A percentile compares a stretch with the other conserved stretches of the same genome.
Evolutionary conservation across 1,139 yeast genomes (phyloP).

Genomic region (Wickerhamomyces sp.): DNA sequence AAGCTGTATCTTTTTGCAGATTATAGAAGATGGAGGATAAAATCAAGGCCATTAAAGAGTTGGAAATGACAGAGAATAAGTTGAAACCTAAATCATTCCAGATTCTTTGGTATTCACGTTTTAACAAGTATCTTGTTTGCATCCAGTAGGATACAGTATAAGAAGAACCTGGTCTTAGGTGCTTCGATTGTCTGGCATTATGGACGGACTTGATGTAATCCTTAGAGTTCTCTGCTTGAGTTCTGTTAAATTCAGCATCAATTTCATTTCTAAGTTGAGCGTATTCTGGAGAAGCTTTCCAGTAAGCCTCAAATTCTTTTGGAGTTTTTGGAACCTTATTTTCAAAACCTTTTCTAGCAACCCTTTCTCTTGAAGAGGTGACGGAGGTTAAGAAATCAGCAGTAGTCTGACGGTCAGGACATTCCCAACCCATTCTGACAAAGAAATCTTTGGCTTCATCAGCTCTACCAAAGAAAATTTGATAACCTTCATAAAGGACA

Average conservation of each 20-base stretch:
- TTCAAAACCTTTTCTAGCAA: constrained; percentile 50
- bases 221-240: constrained; percentile 6
- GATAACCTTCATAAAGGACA: constrained; percentile 73
- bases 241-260: constrained; percentile 28
- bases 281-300: constrained; percentile 64
- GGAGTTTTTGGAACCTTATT: constrained; percentile 65
- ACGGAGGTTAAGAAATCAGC: constrained; percentile 79
- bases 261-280: constrained; percentile 35
- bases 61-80: constrained; percentile 54
- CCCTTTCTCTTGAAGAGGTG: constrained; percentile 70
- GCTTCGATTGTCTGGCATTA: constrained; percentile 53
- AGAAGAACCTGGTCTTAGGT: constrained; percentile 50
- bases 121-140: constrained; percentile 59
- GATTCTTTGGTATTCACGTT: constrained; percentile 60
- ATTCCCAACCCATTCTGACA: constrained; percentile 62
- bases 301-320: constrained; percentile 61
- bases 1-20: constrained; percentile 39
- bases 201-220: constrained; percentile 45
- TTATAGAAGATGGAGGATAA: constrained; percentile 75
- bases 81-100: constrained; percentile 66
- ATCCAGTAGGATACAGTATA: constrained; percentile 60
- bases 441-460: constrained; percentile 57
- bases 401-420: constrained; percentile 75
- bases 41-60: constrained; percentile 68
- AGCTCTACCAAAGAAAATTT: constrained; percentile 68